These are phyloP conservation scores for Microthlaspi erraticum DNA, from an alignment of 345 rosid genomes.

Conservation along the genomic window DNA sequence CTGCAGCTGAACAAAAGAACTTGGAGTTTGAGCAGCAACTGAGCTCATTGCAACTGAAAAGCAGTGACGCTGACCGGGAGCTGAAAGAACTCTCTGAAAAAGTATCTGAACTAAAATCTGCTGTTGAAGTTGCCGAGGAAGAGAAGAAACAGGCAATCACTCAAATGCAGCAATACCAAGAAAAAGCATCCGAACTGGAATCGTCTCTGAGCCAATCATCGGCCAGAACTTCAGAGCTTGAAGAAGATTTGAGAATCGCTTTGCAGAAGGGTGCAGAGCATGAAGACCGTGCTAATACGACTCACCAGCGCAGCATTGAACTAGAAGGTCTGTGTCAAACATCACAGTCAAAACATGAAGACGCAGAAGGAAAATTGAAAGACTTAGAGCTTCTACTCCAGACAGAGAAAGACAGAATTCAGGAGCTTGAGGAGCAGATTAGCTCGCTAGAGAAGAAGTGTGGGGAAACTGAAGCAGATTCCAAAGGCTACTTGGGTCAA, in stretches of 20 bases:
- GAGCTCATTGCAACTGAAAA: constrained; percentile 57
- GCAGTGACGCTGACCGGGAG: constrained; percentile 65
- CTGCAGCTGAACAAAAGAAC: constrained; percentile 72
- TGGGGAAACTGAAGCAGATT: constrained; percentile 67
- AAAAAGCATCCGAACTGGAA: constrained; percentile 60
- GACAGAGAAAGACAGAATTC: constrained; percentile 87
- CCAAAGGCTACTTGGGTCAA: constrained; percentile 56
- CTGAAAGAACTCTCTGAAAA: constrained; percentile 58
- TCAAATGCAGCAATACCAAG: constrained; percentile 61
- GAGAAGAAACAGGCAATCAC: constrained; percentile 57
- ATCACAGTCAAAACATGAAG: constrained; percentile 74
- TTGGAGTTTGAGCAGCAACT: constrained; percentile 78
- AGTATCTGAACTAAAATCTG: constrained; percentile 55
- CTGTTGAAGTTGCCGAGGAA: constrained; percentile 60
- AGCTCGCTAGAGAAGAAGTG: constrained; percentile 69
- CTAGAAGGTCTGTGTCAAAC: constrained; percentile 68
- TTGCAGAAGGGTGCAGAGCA: constrained; percentile 65
- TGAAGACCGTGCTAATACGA: constrained; percentile 64
- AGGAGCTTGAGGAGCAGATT: constrained; percentile 89
- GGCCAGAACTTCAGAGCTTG: constrained; percentile 57
- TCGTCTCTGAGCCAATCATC: constrained; percentile 57
- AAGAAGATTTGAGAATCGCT: constrained; percentile 60
- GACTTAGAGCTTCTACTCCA: constrained; percentile 91
- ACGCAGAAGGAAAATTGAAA: constrained; percentile 65
- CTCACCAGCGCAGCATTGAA: constrained; percentile 71